These are phyloP conservation scores for Microcera coccophila DNA, from an alignment of 2,329 filamentous ascomycete genomes.

Conservation along the genomic window DNA sequence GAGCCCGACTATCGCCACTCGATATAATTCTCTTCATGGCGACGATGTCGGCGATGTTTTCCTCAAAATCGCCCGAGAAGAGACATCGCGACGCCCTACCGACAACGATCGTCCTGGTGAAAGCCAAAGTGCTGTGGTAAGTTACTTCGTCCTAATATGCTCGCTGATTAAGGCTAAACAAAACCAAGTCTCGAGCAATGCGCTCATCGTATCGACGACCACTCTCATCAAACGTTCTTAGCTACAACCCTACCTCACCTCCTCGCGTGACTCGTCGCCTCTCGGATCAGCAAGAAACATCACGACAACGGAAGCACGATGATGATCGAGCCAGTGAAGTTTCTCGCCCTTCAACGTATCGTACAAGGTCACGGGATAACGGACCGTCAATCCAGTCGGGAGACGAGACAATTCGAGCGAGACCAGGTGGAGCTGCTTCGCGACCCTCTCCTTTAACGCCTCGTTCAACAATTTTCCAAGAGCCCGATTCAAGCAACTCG, in stretches of 20 bases:
- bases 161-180: constrained; percentile 16
- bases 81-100: constrained; percentile 37
- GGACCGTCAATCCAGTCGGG: constrained; percentile 36
- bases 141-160: too few species aligned
- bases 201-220: constrained; percentile 49
- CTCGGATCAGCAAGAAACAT: constrained; percentile 54
- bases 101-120: constrained; percentile 34
- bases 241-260: constrained; percentile 48
- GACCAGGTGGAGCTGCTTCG: constrained; percentile 29
- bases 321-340: constrained; percentile 42
- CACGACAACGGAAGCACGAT: constrained; percentile 35
- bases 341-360: constrained; percentile 43
- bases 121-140: constrained; percentile 43
- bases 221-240: constrained; percentile 48
- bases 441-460: constrained; percentile 48
- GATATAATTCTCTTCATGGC: constrained; percentile 34
- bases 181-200: constrained; percentile 45
- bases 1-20: constrained; percentile 39
- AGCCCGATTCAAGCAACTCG: constrained; percentile 32
- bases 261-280: constrained; percentile 50
- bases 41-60: constrained; percentile 59
- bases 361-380: constrained; percentile 41
- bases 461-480: constrained; percentile 46
- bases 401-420: constrained; percentile 35
- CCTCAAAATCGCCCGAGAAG: constrained; percentile 55